phyloP scores from a whole-genome alignment of 106 monocot species.

The Triglochin maritima region DNA sequence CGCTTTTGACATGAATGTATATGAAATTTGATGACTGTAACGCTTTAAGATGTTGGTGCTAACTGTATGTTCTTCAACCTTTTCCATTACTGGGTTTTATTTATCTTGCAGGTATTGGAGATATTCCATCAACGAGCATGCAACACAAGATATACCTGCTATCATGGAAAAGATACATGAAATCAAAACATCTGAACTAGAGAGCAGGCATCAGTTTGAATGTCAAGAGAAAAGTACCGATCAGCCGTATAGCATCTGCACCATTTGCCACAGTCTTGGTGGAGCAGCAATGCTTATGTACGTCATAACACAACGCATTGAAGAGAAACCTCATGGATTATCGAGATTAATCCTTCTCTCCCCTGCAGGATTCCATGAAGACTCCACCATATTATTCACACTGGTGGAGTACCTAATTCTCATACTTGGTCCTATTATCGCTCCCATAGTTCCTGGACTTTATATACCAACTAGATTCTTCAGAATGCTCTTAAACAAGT shows the following conservation, averaged over 20 bases:
- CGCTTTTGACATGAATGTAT: not conserved
- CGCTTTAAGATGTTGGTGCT: not conserved
- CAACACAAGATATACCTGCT: conserved; percentile 74
- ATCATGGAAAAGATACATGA: conserved; percentile 83
- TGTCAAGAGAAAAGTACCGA: conserved; percentile 7
- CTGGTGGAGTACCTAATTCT: conserved; percentile 41
- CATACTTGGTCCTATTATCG: conserved; percentile 64
- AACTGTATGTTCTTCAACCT: not conserved
- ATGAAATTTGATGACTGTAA: not conserved
- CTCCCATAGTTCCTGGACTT: conserved; percentile 63
- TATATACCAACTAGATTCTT: conserved; percentile 96
- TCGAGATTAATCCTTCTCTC: conserved; percentile 74
- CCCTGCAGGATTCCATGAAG: conserved; percentile 94
- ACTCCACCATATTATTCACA: conserved; percentile 55
- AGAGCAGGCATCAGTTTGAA: conserved; percentile 4
- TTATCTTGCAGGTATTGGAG: conserved; percentile 69
- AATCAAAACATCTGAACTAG: conserved; percentile 69
- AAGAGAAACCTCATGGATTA: conserved; percentile 56
- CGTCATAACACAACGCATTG: conserved; percentile 48
- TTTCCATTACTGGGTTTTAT: not conserved
- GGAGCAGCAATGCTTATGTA: conserved; percentile 96
- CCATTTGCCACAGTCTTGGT: conserved; percentile 82
- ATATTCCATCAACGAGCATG: conserved; percentile 97
- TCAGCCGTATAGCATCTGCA: conserved; percentile 67
- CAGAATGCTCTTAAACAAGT: conserved; percentile 90